Evolutionary conservation across 768 basidiomycete genomes (phyloP), one percentile per base, ranked within the genome.

Genomic region (Thelephora ganbajun): DNA sequence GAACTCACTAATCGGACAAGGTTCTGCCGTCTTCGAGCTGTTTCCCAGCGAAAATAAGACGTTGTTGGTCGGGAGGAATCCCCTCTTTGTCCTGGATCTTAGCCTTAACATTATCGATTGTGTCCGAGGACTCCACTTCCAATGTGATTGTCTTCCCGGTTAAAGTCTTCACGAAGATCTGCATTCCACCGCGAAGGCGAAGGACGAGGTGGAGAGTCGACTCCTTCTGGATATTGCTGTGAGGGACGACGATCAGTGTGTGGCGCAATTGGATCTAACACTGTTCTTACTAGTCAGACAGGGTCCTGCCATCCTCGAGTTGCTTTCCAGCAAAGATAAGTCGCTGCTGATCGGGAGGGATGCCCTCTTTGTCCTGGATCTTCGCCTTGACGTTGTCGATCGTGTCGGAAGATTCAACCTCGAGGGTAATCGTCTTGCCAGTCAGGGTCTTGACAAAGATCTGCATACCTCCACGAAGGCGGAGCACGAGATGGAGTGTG

Each of bases 101-200:
- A 30, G 57, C 57, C 55, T 61, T 61, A 3, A 60, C 60, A 7
- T 60, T 61, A 45, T 61, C 60, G 35, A 61, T 61, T 5, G 60
- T 61, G 50, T 61, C 60, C 1, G 60, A 61, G 0, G 60, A 61
- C 47, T 61, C 73, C 47, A 76, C 74, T 61, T 76, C 74, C 33
- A 75, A 64, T 22, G 73, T 75, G 58, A 75, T 75, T 42, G 71
- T 73, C 67, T 73, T 73, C n/a, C 71, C 71, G 36, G 70, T 71
- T 33, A 71, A 51, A 19, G 65, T 69, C 66, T 65, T 74, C 55
- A 74, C 71, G 58, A 74, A 73, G 58, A 73, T 74, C 58, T 74
- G 60, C 60, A 61, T 61, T 18, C 60, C 60, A 39, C 60, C 60
- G 35, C 60, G 60, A 18, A 61, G 60, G 66, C 61, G 61, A 46